Conservation (phyloP, 768 basidiomycete species). For the Lentinula lateritia region DNA sequence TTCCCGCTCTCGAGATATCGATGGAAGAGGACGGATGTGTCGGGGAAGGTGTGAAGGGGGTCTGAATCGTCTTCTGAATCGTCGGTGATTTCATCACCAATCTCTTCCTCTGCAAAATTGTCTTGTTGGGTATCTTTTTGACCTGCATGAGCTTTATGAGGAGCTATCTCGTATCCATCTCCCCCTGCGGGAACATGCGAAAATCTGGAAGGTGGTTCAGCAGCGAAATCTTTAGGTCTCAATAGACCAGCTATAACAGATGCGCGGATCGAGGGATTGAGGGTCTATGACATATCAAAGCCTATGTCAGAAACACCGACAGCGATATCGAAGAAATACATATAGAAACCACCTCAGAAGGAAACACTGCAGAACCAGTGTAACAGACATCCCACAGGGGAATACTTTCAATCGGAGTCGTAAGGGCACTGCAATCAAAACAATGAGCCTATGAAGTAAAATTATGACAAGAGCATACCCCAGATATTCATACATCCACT, state of each 20-base stretch:
- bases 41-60: slow-evolving; percentile 53
- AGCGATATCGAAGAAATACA: neutral
- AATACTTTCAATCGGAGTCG: slow-evolving; percentile 42
- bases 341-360: slow-evolving; percentile 49
- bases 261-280: slow-evolving; percentile 67
- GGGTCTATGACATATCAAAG: slow-evolving; percentile 31
- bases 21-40: slow-evolving; percentile 70
- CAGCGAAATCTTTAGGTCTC: slow-evolving; percentile 47
- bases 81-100: neutral
- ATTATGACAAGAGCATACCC: slow-evolving; percentile 24
- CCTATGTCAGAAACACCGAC: neutral
- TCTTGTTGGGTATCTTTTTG: no score
- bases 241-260: slow-evolving; percentile 57
- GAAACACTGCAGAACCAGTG: slow-evolving; percentile 58
- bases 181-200: neutral
- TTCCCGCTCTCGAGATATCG: slow-evolving; percentile 76
- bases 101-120: no score
- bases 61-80: slow-evolving; percentile 18
- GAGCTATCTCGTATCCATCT: neutral
- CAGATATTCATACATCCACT: slow-evolving; percentile 49
- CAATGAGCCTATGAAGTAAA: slow-evolving; percentile 10
- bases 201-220: neutral
- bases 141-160: no score
- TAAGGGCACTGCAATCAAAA: slow-evolving; percentile 27
- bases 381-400: slow-evolving; percentile 72